Conservation (phyloP, 352 stramenopile species). For the Phytophthora nicotianae region DNA sequence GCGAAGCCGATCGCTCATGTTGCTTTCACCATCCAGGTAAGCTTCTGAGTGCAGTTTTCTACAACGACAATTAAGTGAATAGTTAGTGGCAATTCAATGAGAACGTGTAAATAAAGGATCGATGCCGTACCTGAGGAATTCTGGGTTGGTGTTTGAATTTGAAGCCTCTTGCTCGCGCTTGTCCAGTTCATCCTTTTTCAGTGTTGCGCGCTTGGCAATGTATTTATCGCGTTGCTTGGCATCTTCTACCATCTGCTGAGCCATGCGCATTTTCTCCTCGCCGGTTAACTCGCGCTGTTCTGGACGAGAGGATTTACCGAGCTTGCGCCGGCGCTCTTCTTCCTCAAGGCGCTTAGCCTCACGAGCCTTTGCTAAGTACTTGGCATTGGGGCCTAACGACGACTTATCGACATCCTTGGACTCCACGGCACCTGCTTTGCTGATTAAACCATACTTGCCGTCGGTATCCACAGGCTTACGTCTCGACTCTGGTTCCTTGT, state of each 20-base stretch:
- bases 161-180: conserved; percentile 54
- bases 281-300: conserved; percentile 38
- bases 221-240: conserved; percentile 71
- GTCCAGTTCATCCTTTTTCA: conserved; percentile 65
- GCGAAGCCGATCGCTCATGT: conserved; percentile 75
- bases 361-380: conserved; percentile 74
- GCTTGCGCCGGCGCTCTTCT: conserved; percentile 67
- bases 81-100: conserved; percentile 5
- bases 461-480: conserved; percentile 31
- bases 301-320: conserved; percentile 45
- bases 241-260: conserved; percentile 77
- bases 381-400: conserved; percentile 78
- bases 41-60: conserved; percentile 76
- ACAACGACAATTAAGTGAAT: conserved; percentile 8
- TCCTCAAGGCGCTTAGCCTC: conserved; percentile 73
- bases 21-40: conserved; percentile 68
- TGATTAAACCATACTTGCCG: conserved; percentile 74
- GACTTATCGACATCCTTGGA: conserved; percentile 77
- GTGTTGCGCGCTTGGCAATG: conserved; percentile 48
- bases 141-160: conserved; percentile 54
- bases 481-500: conserved; percentile 24
- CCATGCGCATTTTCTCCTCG: conserved; percentile 70
- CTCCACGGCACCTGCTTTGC: conserved; percentile 56
- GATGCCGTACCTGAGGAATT: conserved; percentile 72
- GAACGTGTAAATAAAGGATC: neutral